Percentiles rank a stretch among this genome's conserved stretches.
Evolutionary conservation across 495 filamentous ascomycete species (phyloP).

Genomic region (Opeltia flavorubescens): DNA sequence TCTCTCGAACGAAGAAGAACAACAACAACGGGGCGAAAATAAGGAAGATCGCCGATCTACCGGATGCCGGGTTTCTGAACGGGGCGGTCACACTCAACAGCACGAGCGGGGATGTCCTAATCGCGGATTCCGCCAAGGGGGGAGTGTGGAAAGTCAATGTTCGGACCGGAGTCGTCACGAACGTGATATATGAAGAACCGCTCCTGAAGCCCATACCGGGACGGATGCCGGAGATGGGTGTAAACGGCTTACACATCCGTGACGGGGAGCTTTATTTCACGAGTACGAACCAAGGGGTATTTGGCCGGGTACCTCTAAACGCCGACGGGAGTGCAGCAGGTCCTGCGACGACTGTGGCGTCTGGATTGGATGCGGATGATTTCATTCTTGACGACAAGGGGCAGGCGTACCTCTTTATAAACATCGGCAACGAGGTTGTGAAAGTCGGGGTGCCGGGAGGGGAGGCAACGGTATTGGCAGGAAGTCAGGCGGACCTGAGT

Average conservation of each 20-base stretch:
- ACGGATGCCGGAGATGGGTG: conserved; percentile 8
- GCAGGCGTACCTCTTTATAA: conserved; percentile 10
- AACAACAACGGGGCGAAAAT: background rate
- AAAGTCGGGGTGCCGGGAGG: conserved; percentile 3
- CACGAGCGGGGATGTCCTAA: background rate
- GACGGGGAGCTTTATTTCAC: conserved; percentile 22
- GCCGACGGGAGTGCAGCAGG: conserved; percentile 11
- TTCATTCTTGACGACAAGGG: conserved; percentile 16
- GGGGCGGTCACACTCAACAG: conserved; percentile 2
- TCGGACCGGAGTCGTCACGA: conserved; percentile 4
- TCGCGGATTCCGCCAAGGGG: conserved; percentile 16
- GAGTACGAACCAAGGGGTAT: conserved; percentile 20
- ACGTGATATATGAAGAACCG: conserved; percentile 18
- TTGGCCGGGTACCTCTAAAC: conserved; percentile 18
- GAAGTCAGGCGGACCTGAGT: conserved; percentile 8
- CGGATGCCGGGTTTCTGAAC: conserved; percentile 1
- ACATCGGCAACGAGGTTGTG: conserved; percentile 9
- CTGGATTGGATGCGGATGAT: conserved; percentile 14
- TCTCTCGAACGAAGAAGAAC: background rate
- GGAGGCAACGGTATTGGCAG: conserved; percentile 1
- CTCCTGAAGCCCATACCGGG: conserved; percentile 18
- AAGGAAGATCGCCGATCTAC: conserved; percentile 4
- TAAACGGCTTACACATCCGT: conserved; percentile 23
- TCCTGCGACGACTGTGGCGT: conserved; percentile 5
- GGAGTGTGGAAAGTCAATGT: conserved; percentile 21